These are phyloP conservation scores for Lolium rigidum DNA, from an alignment of 176 grass and related monocot species.

Conservation along the genomic window DNA sequence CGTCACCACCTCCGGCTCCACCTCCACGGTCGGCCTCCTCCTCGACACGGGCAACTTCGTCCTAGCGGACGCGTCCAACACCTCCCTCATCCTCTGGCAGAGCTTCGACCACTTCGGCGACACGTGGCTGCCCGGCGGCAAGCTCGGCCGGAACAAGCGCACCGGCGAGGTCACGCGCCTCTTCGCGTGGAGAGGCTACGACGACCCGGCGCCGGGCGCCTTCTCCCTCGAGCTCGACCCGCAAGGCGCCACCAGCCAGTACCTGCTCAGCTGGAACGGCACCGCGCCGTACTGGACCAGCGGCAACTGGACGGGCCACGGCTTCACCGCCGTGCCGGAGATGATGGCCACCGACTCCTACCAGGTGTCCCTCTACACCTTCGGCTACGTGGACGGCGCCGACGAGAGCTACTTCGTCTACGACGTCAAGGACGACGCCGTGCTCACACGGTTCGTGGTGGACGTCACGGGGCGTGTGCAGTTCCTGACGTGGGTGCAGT, in stretches of 20 bases:
- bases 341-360: constrained; percentile 8
- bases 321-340: constrained; percentile 61
- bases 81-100: constrained; percentile 58
- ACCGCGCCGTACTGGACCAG: constrained; percentile 56
- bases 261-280: constrained; percentile 55
- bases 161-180: constrained; percentile 45
- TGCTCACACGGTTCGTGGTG: constrained; percentile 44
- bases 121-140: constrained; percentile 69
- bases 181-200: constrained; percentile 45
- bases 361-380: constrained; percentile 38
- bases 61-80: constrained; percentile 50
- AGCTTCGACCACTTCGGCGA: constrained; percentile 70
- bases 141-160: constrained; percentile 54
- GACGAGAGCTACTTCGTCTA: constrained; percentile 60
- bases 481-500: constrained; percentile 50
- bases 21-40: constrained; percentile 49
- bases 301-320: constrained; percentile 55
- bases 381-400: constrained; percentile 44
- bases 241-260: constrained; percentile 49
- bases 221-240: constrained; percentile 65
- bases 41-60: constrained; percentile 68
- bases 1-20: not conserved
- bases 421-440: constrained; percentile 42
- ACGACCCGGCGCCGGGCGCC: constrained; percentile 40
- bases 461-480: constrained; percentile 53